Evolutionary conservation across 1,284 basidiomycete species (phyloP).

Genomic region (Exsudoporus floridanus): DNA sequence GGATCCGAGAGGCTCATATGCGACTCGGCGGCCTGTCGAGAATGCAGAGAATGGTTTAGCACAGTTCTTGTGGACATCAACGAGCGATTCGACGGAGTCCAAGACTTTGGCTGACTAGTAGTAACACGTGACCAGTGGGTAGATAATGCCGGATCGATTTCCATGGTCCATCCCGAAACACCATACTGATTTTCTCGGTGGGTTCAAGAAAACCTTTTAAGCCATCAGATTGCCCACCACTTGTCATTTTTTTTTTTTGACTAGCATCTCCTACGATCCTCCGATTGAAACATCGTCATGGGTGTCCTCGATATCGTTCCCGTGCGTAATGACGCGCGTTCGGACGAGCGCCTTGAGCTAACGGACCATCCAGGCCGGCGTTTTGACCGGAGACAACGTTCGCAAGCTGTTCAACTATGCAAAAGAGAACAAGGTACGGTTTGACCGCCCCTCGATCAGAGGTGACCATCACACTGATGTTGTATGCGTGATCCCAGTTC

Average conservation of each 20-base stretch:
- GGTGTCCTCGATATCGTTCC: conserved; percentile 60
- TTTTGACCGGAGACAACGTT: conserved; percentile 71
- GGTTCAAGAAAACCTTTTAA: conserved; percentile 13
- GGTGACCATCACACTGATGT: not conserved
- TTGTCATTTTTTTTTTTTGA: not conserved
- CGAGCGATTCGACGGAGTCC: not conserved
- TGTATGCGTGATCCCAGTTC: conserved; percentile 44
- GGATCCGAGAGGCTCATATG: not conserved
- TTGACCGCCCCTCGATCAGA: not conserved
- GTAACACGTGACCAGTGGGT: conserved; percentile 19
- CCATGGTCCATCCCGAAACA: not conserved
- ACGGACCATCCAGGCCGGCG: conserved; percentile 55
- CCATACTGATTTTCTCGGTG: conserved; percentile 9
- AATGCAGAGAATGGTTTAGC: not conserved
- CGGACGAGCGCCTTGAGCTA: conserved; percentile 9
- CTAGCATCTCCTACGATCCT: conserved; percentile 14
- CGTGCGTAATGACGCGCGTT: conserved; percentile 38
- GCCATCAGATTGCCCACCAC: not conserved
- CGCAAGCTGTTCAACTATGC: conserved; percentile 76
- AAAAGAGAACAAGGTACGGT: conserved; percentile 59
- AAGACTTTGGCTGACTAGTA: too few species aligned
- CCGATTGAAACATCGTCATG: conserved; percentile 34
- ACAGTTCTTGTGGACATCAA: not conserved
- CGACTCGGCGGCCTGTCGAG: not conserved
- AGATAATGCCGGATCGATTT: conserved; percentile 12